These are phyloP conservation scores for Yarrowia sp. DNA, from an alignment of 805 yeast genomes.

Conservation along the genomic window DNA sequence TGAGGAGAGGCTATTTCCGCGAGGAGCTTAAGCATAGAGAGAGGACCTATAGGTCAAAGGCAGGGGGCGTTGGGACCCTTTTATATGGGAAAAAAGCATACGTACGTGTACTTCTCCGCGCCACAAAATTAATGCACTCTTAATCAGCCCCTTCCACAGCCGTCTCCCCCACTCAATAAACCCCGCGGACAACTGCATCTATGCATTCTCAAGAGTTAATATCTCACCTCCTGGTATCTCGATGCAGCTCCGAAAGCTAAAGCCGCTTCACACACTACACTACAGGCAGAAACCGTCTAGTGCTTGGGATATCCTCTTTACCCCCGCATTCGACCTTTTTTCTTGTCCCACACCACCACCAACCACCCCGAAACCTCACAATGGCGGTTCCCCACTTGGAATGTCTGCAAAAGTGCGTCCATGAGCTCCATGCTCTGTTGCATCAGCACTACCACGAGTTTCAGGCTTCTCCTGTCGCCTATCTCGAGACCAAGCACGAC, in stretches of 20 bases:
- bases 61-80: no score
- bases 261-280: background rate
- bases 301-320: no score
- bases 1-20: background rate
- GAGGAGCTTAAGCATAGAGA: background rate
- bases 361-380: background rate
- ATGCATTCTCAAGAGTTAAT: constrained; percentile 21
- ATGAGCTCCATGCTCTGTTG: constrained; percentile 16
- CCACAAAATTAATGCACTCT: no score
- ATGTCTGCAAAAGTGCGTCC: constrained; percentile 11
- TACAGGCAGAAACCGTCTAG: background rate
- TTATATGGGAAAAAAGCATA: no score
- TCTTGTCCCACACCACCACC: background rate
- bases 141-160: no score
- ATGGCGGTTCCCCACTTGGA: background rate
- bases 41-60: background rate
- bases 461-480: constrained; percentile 25
- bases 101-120: no score
- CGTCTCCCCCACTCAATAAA: background rate
- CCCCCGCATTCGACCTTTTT: background rate
- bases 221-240: constrained; percentile 15
- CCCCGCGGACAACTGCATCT: background rate
- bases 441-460: constrained; percentile 16
- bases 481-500: background rate
- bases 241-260: constrained; percentile 21